phyloP scores from a whole-genome alignment of 345 rosid genomes.

The Euphorbia pulcherrima region DNA sequence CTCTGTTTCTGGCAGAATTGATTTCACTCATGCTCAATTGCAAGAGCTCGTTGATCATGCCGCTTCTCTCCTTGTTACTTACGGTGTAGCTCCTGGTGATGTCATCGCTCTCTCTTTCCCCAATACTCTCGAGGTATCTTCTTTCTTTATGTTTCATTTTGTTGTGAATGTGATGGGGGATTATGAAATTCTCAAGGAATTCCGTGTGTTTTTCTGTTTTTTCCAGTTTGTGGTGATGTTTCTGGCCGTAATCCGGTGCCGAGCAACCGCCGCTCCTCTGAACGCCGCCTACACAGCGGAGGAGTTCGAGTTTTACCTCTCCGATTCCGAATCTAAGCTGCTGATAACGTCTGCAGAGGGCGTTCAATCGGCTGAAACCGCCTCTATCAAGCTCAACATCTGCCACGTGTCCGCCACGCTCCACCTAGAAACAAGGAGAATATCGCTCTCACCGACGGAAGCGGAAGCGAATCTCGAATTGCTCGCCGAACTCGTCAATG shows the following conservation, averaged over 20 bases:
- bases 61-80: slow-evolving; percentile 46
- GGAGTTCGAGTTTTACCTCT: slow-evolving; percentile 68
- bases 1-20: slow-evolving; percentile 41
- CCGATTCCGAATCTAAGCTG: slow-evolving; percentile 65
- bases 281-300: slow-evolving; percentile 61
- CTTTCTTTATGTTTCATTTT: not conserved
- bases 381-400: slow-evolving; percentile 50
- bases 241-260: slow-evolving; percentile 56
- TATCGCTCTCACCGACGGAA: slow-evolving; percentile 29
- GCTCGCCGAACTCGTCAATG: slow-evolving; percentile 32
- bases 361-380: slow-evolving; percentile 40
- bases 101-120: slow-evolving; percentile 68
- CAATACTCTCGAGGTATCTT: slow-evolving; percentile 60
- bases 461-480: slow-evolving; percentile 23
- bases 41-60: slow-evolving; percentile 46
- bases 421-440: slow-evolving; percentile 20
- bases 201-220: not conserved
- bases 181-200: not conserved
- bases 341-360: slow-evolving; percentile 40
- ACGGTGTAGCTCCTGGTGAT: slow-evolving; percentile 50
- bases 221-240: slow-evolving; percentile 67
- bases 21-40: slow-evolving; percentile 39
- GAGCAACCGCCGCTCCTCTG: slow-evolving; percentile 62
- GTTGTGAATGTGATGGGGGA: not conserved
- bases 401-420: slow-evolving; percentile 42